Conservation (phyloP, 257 asterid species). For the Fraxinus excelsior region DNA sequence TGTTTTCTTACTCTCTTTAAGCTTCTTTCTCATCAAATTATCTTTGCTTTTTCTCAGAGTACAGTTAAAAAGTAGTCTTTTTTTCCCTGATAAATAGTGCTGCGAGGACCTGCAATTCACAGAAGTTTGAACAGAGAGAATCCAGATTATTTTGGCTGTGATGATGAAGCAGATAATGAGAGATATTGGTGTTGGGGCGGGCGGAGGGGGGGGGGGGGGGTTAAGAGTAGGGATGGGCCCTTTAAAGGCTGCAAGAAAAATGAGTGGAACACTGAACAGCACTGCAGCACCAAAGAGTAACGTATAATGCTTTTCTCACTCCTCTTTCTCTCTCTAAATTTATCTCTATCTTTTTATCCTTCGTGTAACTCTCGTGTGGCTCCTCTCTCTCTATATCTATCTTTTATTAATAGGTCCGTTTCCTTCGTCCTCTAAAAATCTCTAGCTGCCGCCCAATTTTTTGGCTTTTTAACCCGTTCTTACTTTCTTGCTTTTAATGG, state of each 20-base stretch:
- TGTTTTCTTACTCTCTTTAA: conserved; percentile 46
- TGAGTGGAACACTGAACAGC: conserved; percentile 51
- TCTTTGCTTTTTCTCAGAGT: conserved; percentile 21
- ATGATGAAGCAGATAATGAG: conserved; percentile 37
- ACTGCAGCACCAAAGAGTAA: conserved; percentile 52
- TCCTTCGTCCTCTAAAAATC: conserved; percentile 26
- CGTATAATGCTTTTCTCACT: conserved; percentile 22
- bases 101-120: conserved; percentile 39
- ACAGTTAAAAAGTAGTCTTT: conserved; percentile 30
- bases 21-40: conserved; percentile 49
- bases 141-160: conserved; percentile 42
- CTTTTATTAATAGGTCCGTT: conserved; percentile 50
- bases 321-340: conserved; percentile 7
- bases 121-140: conserved; percentile 48
- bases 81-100: conserved; percentile 32
- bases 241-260: conserved; percentile 77
- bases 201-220: not conserved
- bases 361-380: conserved; percentile 34
- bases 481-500: conserved; percentile 40
- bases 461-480: conserved; percentile 28
- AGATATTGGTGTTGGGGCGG: conserved; percentile 6
- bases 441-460: conserved; percentile 22
- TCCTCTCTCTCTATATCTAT: conserved; percentile 6
- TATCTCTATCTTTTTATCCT: conserved; percentile 3
- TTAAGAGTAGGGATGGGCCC: conserved; percentile 43